Evolutionary conservation across 2,329 filamentous ascomycete genomes (phyloP).

Genomic region (Mycosphaerelloides madeirae): DNA sequence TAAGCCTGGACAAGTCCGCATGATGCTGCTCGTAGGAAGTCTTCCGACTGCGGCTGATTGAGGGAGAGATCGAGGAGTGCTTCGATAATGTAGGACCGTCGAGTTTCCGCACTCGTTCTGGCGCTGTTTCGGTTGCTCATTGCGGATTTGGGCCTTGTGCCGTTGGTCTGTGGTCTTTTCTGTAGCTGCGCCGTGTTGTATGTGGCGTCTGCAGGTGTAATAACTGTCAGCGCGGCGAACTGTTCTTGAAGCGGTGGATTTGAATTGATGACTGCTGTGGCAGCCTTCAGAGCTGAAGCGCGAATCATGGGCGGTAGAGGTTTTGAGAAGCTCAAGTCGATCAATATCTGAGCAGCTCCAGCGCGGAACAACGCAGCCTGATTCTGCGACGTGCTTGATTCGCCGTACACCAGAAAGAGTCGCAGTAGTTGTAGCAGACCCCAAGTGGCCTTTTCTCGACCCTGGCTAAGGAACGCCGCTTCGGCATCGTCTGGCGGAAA

Average conservation of each 20-base stretch:
- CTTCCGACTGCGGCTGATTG: constrained; percentile 59
- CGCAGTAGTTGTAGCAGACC: constrained; percentile 81
- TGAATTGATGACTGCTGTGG: constrained; percentile 80
- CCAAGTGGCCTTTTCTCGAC: constrained; percentile 86
- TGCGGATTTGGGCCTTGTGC: constrained; percentile 19
- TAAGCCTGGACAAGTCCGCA: constrained; percentile 93
- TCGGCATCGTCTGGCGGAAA: constrained; percentile 41
- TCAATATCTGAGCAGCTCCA: constrained; percentile 70
- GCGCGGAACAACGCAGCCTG: constrained; percentile 82
- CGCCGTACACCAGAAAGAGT: constrained; percentile 78
- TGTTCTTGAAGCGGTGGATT: constrained; percentile 77
- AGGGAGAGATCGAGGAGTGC: constrained; percentile 80
- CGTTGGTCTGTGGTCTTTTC: constrained; percentile 24
- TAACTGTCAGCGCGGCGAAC: constrained; percentile 81
- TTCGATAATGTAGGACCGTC: constrained; percentile 77
- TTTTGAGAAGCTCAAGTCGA: constrained; percentile 76
- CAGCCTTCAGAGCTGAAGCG: constrained; percentile 78
- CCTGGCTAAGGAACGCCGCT: constrained; percentile 37
- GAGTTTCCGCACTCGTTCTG: constrained; percentile 34
- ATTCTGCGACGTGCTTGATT: constrained; percentile 73
- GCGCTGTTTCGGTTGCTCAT: constrained; percentile 23
- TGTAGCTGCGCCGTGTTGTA: constrained; percentile 16
- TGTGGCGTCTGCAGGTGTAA: constrained; percentile 17
- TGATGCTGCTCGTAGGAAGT: constrained; percentile 77
- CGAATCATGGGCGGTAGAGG: constrained; percentile 71